Base-by-base conservation (phyloP, 345 rosid species). In the Murraya paniculata region DNA sequence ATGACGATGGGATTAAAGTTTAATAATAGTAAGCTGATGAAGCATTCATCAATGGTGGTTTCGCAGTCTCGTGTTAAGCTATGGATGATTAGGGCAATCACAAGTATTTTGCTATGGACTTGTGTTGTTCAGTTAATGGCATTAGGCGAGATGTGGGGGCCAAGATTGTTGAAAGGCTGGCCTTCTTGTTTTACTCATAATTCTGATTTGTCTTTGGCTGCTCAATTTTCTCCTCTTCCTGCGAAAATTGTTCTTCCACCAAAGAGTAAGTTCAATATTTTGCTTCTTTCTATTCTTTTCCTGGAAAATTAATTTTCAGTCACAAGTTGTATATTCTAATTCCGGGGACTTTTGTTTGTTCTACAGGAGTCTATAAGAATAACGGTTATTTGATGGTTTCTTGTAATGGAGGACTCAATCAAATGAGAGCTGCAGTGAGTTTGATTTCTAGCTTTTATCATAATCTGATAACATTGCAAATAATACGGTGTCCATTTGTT, bases 401-500 rank as follows among this genome's bases (percentile, higher is more conserved):
- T 16, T 93, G 97, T 84, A 95, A 95, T 85, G 99, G 99, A 86
- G 99, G 99, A 72, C 99, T 95, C 77, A 95, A 95, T 81, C 99
- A 95, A 86, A 95, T 95, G 99, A 87, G 99, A 87, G 94, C 99
- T 67, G 99, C 99, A 6, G 99, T 95, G 79, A 88, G 93, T 88
- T 88, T 71, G 74, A 67, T 65, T 45, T 3, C 35, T 45, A 13
- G 48, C 73, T 80, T 80, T 77, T 27, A 73, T 48, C 56, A 56
- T n/a, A 71, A 58, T 28, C 68, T 10, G 67, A 76, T 19, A 64
- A 61, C 30, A 31, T 45, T 64, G 77, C 61, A 70, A 9, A 50
- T 4, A 4, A 53, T 53, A 18, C n/a, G 24, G 22, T 24, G 38
- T 48, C 41, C 18, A 48, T 53, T 24, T 78, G 50, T 25, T 31